phyloP scores from a whole-genome alignment of 306 rosid species.

The Crotalaria pallida region DNA sequence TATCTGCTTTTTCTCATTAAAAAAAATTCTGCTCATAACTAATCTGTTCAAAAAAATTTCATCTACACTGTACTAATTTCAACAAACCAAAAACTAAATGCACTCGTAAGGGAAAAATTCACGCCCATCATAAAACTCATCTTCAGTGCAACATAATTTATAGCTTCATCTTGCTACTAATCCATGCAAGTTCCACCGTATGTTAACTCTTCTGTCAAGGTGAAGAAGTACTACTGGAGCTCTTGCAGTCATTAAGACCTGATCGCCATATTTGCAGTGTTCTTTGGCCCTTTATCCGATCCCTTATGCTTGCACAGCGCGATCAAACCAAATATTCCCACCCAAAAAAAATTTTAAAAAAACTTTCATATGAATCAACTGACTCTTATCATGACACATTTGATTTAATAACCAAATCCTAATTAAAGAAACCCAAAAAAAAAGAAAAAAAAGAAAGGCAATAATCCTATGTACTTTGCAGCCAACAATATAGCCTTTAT shows the following conservation, averaged over 20 bases:
- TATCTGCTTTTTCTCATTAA: no score
- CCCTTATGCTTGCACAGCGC: background rate
- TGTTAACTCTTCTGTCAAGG: background rate
- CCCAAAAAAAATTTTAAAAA: background rate
- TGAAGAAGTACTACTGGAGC: background rate
- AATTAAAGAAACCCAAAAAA: background rate
- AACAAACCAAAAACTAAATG: slow-evolving; percentile 4
- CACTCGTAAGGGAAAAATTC: background rate
- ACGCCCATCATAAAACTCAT: slow-evolving; percentile 3
- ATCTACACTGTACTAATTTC: background rate
- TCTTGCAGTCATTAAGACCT: background rate
- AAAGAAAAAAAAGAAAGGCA: background rate
- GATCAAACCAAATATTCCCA: background rate
- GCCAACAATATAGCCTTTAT: slow-evolving; percentile 6
- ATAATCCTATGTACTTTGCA: slow-evolving; percentile 6
- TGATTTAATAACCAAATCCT: background rate
- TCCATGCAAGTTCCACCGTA: background rate
- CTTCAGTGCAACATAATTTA: background rate
- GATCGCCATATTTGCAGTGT: background rate
- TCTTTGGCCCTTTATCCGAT: background rate
- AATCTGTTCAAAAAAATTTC: background rate
- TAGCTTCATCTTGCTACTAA: background rate
- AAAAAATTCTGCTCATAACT: no score
- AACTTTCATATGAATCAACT: background rate
- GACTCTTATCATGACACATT: background rate